Conservation (phyloP, 2,329 filamentous ascomycete genomes). For the Bipolaris gigantea region DNA sequence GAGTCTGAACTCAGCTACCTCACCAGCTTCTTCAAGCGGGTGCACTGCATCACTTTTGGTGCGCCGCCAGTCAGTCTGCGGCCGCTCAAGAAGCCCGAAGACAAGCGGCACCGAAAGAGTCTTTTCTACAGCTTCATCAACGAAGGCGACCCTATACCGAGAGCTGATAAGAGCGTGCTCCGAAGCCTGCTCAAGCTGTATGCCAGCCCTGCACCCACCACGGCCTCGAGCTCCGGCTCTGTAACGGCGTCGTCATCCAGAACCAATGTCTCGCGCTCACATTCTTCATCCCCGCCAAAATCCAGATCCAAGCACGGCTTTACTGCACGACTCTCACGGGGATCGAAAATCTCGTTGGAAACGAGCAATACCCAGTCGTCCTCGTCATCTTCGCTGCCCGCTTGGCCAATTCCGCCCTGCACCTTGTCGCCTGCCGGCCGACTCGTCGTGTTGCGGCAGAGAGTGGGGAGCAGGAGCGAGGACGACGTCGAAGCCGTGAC, state of each 20-base stretch:
- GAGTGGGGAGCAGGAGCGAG: conserved; percentile 41
- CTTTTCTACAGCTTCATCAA: conserved; percentile 81
- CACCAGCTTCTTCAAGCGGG: conserved; percentile 70
- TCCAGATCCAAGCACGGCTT: conserved; percentile 14
- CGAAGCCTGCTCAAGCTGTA: conserved; percentile 72
- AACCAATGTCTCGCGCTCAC: conserved; percentile 23
- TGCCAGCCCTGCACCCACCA: conserved; percentile 59
- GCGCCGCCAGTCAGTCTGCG: conserved; percentile 74
- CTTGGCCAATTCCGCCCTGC: conserved; percentile 68
- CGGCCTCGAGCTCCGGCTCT: conserved; percentile 11
- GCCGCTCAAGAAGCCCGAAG: conserved; percentile 63
- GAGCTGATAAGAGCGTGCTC: conserved; percentile 77
- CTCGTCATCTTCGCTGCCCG: conserved; percentile 49
- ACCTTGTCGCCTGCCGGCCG: conserved; percentile 71
- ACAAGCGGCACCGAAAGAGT: conserved; percentile 58
- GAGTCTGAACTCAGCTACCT: conserved; percentile 70
- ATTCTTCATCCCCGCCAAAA: conserved; percentile 16
- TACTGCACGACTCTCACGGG: conserved; percentile 15
- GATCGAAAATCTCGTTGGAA: conserved; percentile 30
- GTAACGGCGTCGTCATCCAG: conserved; percentile 31
- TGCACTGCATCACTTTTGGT: conserved; percentile 88
- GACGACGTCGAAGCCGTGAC: conserved; percentile 68
- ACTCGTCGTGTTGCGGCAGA: conserved; percentile 63
- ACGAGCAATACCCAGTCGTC: conserved; percentile 22
- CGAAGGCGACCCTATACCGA: conserved; percentile 78